Evolutionary conservation across 2,329 filamentous ascomycete genomes (phyloP).

Genomic region (Ustilaginoidea virens): DNA sequence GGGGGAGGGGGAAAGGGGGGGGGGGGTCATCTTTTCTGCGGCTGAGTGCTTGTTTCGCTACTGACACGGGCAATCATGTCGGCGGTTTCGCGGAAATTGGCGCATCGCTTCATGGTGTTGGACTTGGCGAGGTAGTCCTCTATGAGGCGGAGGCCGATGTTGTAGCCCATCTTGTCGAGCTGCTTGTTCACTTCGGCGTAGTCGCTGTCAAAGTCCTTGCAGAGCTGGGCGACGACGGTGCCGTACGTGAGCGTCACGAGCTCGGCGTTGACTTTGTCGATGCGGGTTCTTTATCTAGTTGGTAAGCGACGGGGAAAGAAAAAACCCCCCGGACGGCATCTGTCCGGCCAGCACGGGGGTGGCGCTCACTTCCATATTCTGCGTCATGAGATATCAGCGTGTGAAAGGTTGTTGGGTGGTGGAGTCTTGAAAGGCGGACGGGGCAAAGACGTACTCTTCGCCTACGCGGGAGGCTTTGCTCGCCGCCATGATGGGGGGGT

Average conservation of each 20-base stretch:
- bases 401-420: constrained; percentile 11
- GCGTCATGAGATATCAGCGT: constrained; percentile 6
- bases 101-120: constrained; percentile 73
- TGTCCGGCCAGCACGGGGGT: too few species aligned
- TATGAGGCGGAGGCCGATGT: constrained; percentile 88
- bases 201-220: constrained; percentile 89
- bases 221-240: constrained; percentile 90
- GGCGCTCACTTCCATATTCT: constrained; percentile 91
- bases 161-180: constrained; percentile 98
- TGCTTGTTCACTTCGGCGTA: constrained; percentile 96
- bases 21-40: too few species aligned
- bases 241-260: constrained; percentile 95
- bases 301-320: not conserved
- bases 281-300: constrained; percentile 51
- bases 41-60: too few species aligned
- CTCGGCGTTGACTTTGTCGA: constrained; percentile 97
- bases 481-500: constrained; percentile 30
- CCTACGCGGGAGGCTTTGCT: constrained; percentile 46
- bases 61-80: constrained; percentile 86
- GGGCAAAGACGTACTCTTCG: constrained; percentile 36
- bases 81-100: constrained; percentile 88
- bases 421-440: not conserved
- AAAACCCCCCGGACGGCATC: too few species aligned
- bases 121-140: constrained; percentile 97
- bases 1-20: not conserved